Conservation (phyloP, 2,329 filamentous ascomycete species). For the Microdochium nivale region DNA sequence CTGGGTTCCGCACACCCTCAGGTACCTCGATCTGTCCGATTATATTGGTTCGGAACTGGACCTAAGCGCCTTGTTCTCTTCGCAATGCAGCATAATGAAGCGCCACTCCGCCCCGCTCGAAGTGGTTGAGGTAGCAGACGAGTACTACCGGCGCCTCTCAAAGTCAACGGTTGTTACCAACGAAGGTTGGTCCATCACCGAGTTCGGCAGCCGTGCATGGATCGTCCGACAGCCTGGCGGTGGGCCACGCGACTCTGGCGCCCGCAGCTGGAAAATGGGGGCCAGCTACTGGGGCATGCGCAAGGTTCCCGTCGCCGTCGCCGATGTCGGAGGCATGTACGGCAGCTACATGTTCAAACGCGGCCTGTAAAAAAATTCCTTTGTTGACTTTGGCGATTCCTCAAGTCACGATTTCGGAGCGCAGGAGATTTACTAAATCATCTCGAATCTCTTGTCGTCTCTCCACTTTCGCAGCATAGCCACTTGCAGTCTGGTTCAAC, state of each 20-base stretch:
- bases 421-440: too few relatives aligned
- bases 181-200: slow-evolving; percentile 62
- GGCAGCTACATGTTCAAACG: slow-evolving; percentile 61
- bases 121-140: slow-evolving; percentile 67
- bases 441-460: too few relatives aligned
- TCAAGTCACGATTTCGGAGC: neutral
- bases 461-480: too few relatives aligned
- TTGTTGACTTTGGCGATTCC: neutral
- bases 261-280: slow-evolving; percentile 72
- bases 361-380: slow-evolving; percentile 30
- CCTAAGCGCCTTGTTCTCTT: slow-evolving; percentile 43
- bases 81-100: slow-evolving; percentile 46
- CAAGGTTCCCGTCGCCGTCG: slow-evolving; percentile 83
- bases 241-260: slow-evolving; percentile 42
- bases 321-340: slow-evolving; percentile 92
- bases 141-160: slow-evolving; percentile 55
- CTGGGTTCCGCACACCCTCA: slow-evolving; percentile 52
- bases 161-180: slow-evolving; percentile 53
- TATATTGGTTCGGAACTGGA: slow-evolving; percentile 54
- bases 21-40: slow-evolving; percentile 71
- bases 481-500: too few relatives aligned
- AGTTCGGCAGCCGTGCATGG: slow-evolving; percentile 59
- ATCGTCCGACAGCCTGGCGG: slow-evolving; percentile 46
- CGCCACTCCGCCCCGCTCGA: slow-evolving; percentile 57
- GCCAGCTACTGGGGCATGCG: slow-evolving; percentile 79